These are phyloP conservation scores for Venturiaceae sp. DNA, from an alignment of 2,329 filamentous ascomycete species.

Conservation along the genomic window DNA sequence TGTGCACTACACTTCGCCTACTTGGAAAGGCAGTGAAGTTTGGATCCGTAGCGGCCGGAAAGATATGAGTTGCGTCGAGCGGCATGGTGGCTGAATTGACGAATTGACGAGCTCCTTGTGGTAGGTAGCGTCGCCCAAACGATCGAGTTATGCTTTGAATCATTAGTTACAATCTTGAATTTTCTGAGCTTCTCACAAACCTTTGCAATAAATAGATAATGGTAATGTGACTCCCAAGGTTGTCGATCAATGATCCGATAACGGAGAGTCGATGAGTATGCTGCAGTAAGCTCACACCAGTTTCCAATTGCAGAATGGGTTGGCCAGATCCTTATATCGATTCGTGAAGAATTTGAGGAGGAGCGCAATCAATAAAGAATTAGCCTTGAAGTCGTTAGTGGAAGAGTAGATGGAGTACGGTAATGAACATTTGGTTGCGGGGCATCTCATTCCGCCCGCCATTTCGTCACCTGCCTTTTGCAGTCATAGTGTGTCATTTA, in stretches of 20 bases:
- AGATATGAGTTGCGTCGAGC: constrained; percentile 39
- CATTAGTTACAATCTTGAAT: not conserved
- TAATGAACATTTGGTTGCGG: not conserved
- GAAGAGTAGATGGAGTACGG: not conserved
- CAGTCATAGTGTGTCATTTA: not conserved
- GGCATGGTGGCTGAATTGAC: constrained; percentile 26
- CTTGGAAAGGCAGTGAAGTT: constrained; percentile 61
- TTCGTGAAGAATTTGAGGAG: too few species aligned
- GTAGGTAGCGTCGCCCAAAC: not conserved
- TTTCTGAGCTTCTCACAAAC: not conserved
- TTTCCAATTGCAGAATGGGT: too few species aligned
- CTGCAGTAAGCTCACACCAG: not conserved
- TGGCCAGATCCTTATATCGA: not conserved
- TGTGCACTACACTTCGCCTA: constrained; percentile 85
- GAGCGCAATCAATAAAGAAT: too few species aligned
- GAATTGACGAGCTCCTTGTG: not conserved
- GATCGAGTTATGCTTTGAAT: not conserved
- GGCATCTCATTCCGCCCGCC: not conserved
- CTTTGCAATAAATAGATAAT: not conserved
- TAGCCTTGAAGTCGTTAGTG: not conserved
- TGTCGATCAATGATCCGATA: not conserved
- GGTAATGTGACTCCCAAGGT: not conserved
- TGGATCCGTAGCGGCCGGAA: constrained; percentile 33
- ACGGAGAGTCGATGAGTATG: not conserved
- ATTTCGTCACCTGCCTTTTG: not conserved